phyloP scores from a whole-genome alignment of 176 grass and related monocot species.

The Rhynchospora breviuscula region DNA sequence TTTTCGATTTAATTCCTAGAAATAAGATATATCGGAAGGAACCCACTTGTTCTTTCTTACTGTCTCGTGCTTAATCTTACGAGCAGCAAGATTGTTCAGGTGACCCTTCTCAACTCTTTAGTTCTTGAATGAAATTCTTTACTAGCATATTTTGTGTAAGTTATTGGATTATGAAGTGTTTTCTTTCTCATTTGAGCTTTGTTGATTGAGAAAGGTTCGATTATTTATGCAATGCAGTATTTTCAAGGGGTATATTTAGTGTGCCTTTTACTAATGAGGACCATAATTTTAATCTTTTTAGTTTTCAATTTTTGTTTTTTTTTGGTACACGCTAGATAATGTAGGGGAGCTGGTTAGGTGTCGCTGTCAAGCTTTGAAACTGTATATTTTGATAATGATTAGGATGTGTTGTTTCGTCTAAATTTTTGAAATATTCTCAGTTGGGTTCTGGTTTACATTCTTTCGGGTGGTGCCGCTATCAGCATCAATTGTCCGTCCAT shows the following conservation, averaged over 20 bases:
- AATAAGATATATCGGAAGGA: background rate
- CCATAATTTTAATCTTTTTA: background rate
- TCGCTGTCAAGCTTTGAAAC: background rate
- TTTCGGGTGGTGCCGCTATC: background rate
- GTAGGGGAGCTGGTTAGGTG: background rate
- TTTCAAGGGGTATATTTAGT: too few relatives aligned
- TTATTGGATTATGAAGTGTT: background rate
- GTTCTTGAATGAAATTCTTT: constrained; percentile 13
- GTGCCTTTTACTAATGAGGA: background rate
- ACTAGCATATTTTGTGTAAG: background rate
- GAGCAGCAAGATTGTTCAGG: background rate
- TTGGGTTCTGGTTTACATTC: background rate
- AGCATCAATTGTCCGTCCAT: background rate
- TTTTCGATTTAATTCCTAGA: background rate
- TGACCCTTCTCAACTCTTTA: background rate
- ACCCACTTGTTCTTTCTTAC: background rate
- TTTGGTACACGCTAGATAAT: background rate
- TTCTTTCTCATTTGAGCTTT: background rate
- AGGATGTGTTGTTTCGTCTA: background rate
- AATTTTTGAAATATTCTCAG: background rate
- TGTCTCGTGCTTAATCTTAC: background rate
- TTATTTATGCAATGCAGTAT: background rate
- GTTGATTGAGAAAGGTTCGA: background rate
- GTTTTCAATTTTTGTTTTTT: background rate
- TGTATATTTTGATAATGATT: constrained; percentile 1